These are phyloP conservation scores for Ceratocystiopsis minuta DNA, from an alignment of 2,329 filamentous ascomycete species.

Conservation along the genomic window DNA sequence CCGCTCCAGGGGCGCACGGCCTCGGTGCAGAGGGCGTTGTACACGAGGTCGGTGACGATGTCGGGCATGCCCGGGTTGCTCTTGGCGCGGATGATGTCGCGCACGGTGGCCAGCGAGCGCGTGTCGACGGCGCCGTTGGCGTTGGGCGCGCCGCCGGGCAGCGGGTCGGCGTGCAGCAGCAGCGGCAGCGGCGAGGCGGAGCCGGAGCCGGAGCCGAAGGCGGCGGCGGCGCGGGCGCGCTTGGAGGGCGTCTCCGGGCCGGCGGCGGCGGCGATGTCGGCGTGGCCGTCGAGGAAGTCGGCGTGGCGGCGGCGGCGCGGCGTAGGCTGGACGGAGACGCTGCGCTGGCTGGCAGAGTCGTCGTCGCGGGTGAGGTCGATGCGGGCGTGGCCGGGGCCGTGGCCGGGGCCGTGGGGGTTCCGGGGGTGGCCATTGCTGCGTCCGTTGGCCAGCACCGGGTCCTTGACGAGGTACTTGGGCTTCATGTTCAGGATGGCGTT, in stretches of 20 bases:
- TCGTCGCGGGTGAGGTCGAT: conserved; percentile 20
- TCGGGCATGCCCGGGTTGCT: conserved; percentile 39
- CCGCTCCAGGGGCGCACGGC: conserved; percentile 39
- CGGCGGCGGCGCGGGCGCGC: neutral
- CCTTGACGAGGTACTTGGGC: conserved; percentile 25
- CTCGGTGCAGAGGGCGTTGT: conserved; percentile 37
- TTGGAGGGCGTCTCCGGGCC: conserved; percentile 4
- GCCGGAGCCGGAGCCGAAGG: neutral
- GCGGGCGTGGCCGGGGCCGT: conserved; percentile 5
- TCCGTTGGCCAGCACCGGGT: neutral
- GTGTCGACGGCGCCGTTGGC: neutral
- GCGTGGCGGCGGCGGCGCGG: conserved; percentile 5
- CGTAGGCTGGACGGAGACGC: neutral
- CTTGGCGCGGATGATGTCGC: conserved; percentile 33
- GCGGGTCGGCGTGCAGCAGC: neutral
- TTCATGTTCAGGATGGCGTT: conserved; percentile 27
- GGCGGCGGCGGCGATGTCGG: neutral
- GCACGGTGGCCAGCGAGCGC: conserved; percentile 30
- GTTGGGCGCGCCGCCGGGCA: neutral
- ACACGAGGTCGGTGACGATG: conserved; percentile 40
- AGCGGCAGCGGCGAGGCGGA: neutral
- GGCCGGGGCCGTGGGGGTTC: no score
- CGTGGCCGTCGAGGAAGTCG: conserved; percentile 7
- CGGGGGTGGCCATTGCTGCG: no score
- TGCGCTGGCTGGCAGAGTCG: conserved; percentile 15